Evolutionary conservation across 352 stramenopile genomes (phyloP).

Genomic region (Phytophthora pistaciae): DNA sequence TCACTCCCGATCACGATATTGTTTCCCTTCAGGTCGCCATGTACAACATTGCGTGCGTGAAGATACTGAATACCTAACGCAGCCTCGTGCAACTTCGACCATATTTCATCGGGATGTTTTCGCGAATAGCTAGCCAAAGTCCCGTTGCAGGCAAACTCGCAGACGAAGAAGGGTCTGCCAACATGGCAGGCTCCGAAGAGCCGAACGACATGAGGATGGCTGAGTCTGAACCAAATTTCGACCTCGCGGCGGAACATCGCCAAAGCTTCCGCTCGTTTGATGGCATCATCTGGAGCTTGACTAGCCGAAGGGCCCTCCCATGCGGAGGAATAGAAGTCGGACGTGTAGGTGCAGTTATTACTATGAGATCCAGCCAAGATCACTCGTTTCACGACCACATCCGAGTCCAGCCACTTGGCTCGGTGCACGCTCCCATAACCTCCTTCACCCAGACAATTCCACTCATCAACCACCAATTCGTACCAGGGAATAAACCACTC

Average conservation of each 20-base stretch:
- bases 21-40: not conserved
- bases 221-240: constrained; percentile 15
- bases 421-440: constrained; percentile 3
- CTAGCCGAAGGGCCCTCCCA: too few species aligned
- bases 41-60: not conserved
- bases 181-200: too few species aligned
- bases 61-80: not conserved
- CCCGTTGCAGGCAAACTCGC: too few species aligned
- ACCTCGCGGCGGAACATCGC: constrained; percentile 15
- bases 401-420: constrained; percentile 8
- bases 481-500: constrained; percentile 17
- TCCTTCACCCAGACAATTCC: not conserved
- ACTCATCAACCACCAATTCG: constrained; percentile 2
- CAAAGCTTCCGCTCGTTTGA: not conserved
- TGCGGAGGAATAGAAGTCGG: too few species aligned
- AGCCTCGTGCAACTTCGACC: too few species aligned
- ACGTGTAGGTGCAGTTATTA: too few species aligned
- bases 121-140: too few species aligned
- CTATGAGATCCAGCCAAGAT: not conserved
- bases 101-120: too few species aligned
- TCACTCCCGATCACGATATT: not conserved
- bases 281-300: not conserved
- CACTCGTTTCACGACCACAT: constrained; percentile 7
- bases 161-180: too few species aligned
- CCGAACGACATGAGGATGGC: constrained; percentile 6